Evolutionary conservation across 2,329 filamentous ascomycete genomes (phyloP), one percentile per base, ranked within the genome.

Genomic region (Tolypocladium ophioglossoides): DNA sequence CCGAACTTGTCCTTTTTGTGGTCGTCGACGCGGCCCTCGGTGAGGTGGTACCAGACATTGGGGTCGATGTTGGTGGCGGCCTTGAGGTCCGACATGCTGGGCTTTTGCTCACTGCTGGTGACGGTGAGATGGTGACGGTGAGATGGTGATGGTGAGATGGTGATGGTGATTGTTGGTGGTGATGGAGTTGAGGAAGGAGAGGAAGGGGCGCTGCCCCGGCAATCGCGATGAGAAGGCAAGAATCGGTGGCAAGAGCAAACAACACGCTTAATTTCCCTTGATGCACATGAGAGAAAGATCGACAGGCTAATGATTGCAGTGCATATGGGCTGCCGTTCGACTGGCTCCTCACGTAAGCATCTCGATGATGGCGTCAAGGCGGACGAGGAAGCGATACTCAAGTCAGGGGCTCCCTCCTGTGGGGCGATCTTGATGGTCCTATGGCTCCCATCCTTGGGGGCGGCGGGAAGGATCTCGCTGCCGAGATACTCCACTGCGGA

Each of bases 11-110:
- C 44, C 14, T 55, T 57, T 12, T 56, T 54, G 27, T 63, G 61
- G 16, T 59, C 56, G 54, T 69, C 67, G n/a, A 70, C 66, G n/a
- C 68, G 65, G 14, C 54, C 59, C 53, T 71, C 69, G 4, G 62
- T 65, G n/a, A 71, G 40, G 44, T 68, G 61, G 55, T 67, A 70
- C 69, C 69, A 72, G 20, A 57, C 64, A 51, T 72, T 70, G 12
- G 63, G 48, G 59, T 72, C 64, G 38, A 71, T 53, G 39, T 62
- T 27, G 16, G 46, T 62, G n/a, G 57, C 63, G 22, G 62, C 57
- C 12, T 56, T 58, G 58, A 59, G 56, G 44, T 57, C 47, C 18
- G 50, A 41, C 50, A 40, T 41, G 50, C 10, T 39, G 50, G 18
- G 41, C n/a, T 47, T 37, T 37, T 35, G 5, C n/a, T n/a, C n/a